A percentile compares a stretch with the other conserved stretches of the same genome.
Conservation (phyloP, 805 yeast genomes). For the Metschnikowia dekortorum region DNA sequence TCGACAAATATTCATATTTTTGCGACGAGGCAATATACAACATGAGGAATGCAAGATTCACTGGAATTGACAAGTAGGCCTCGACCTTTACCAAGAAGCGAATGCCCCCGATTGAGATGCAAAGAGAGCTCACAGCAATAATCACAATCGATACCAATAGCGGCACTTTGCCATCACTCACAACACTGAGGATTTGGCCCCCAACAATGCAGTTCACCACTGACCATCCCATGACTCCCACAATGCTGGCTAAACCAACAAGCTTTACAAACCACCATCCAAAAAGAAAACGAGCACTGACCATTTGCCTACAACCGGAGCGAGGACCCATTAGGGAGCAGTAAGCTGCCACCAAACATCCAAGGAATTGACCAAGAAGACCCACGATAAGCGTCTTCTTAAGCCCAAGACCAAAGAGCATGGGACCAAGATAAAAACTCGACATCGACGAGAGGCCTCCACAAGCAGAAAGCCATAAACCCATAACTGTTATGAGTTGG, state of each 20-base stretch:
- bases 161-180: conserved; percentile 64
- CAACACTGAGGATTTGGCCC: conserved; percentile 70
- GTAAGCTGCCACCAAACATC: conserved; percentile 75
- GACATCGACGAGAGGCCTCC: conserved; percentile 92
- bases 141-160: conserved; percentile 71
- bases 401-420: conserved; percentile 65
- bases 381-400: conserved; percentile 61
- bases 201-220: conserved; percentile 86
- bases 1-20: conserved; percentile 34
- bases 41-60: conserved; percentile 59
- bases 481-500: conserved; percentile 46
- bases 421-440: conserved; percentile 70
- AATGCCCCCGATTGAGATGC: conserved; percentile 76
- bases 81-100: conserved; percentile 66
- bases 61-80: conserved; percentile 63
- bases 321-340: conserved; percentile 87
- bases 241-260: conserved; percentile 63
- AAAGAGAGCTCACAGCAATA: conserved; percentile 57
- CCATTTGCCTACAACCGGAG: conserved; percentile 88
- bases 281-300: conserved; percentile 70
- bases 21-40: conserved; percentile 60
- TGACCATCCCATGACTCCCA: conserved; percentile 91
- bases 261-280: conserved; percentile 85
- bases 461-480: conserved; percentile 81
- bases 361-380: conserved; percentile 57